These are phyloP conservation scores for Globomyces pollinis-pini DNA, from an alignment of 192 early-diverging fungal genomes.

Conservation along the genomic window DNA sequence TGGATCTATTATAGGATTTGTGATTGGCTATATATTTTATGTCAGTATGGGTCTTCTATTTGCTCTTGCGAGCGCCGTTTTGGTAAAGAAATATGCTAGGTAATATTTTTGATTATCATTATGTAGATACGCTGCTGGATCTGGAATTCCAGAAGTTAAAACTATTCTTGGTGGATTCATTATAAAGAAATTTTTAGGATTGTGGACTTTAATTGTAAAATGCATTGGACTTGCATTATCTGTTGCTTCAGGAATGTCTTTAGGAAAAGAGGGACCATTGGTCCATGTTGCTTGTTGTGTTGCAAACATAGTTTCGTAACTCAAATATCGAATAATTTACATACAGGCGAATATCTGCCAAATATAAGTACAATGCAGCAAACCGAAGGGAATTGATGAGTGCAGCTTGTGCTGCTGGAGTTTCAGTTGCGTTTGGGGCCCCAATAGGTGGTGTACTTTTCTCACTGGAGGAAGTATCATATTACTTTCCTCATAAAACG, in stretches of 20 bases:
- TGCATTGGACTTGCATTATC: conserved; percentile 62
- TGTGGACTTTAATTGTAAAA: conserved; percentile 86
- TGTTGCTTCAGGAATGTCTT: conserved; percentile 37
- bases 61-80: conserved; percentile 22
- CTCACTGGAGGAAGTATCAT: conserved; percentile 83
- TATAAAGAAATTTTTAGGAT: conserved; percentile 84
- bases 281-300: conserved; percentile 94
- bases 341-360: conserved; percentile 64
- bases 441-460: conserved; percentile 86
- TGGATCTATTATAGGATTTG: conserved; percentile 9
- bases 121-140: conserved; percentile 52
- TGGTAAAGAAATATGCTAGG: conserved; percentile 37
- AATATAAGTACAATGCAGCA: conserved; percentile 74
- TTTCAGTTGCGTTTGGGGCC: conserved; percentile 94
- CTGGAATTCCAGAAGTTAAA: conserved; percentile 87
- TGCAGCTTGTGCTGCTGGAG: conserved; percentile 86
- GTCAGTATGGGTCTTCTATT: conserved; percentile 25
- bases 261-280: conserved; percentile 76
- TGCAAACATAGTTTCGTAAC: conserved; percentile 85
- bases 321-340: too few relatives aligned
- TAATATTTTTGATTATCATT: conserved; percentile 10
- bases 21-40: conserved; percentile 28
- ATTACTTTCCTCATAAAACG: conserved; percentile 88
- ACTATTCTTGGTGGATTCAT: conserved; percentile 96
- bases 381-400: conserved; percentile 40